These are phyloP conservation scores for Sporothrix inflata DNA, from an alignment of 2,329 filamentous ascomycete genomes.

Conservation along the genomic window DNA sequence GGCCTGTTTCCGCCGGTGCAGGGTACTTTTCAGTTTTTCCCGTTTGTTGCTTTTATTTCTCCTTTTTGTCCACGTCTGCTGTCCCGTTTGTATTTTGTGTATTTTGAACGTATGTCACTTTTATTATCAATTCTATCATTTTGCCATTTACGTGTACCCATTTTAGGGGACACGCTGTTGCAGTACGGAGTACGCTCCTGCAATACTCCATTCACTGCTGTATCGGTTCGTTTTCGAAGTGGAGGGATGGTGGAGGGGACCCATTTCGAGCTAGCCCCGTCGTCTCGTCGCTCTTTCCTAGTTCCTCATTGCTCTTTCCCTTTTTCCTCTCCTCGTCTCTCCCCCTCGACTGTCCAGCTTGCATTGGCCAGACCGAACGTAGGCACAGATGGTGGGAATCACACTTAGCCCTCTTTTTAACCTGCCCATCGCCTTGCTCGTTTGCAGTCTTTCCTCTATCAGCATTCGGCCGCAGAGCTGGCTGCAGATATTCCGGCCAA, in stretches of 20 bases:
- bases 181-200: not conserved
- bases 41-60: not conserved
- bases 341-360: not conserved
- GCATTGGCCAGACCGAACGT: conserved; percentile 2
- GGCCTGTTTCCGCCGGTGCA: not conserved
- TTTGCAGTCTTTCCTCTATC: not conserved
- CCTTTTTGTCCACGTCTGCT: not conserved
- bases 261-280: conserved; percentile 7
- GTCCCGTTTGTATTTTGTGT: not conserved
- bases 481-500: not conserved
- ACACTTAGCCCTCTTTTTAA: not conserved
- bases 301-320: not conserved
- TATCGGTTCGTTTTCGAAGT: not conserved
- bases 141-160: not conserved
- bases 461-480: not conserved
- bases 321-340: not conserved
- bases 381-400: not conserved
- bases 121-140: not conserved
- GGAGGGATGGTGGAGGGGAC: conserved; percentile 17
- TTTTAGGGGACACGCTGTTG: not conserved
- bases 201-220: not conserved
- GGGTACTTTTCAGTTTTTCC: not conserved
- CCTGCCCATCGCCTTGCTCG: not conserved
- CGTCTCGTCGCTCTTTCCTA: not conserved
- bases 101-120: not conserved